Base-by-base conservation (phyloP, 805 yeast genomes). In the Zygotorulaspora florentina region DNA sequence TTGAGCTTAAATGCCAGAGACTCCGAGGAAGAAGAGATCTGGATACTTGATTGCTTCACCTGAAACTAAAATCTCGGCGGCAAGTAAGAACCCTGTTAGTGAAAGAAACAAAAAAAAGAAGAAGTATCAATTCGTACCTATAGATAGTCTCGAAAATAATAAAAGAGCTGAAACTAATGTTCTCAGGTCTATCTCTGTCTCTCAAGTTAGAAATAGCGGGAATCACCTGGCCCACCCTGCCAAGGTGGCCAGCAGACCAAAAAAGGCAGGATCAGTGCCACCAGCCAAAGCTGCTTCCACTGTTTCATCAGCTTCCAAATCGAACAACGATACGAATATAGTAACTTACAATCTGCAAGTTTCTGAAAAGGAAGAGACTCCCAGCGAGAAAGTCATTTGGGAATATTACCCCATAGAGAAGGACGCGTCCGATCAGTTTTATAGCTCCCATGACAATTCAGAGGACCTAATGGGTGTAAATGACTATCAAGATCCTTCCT, bases 301-400 rank as follows among this genome's bases (percentile, higher is more conserved):
- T 33, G 6, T 29, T 8, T 10, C 36, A 16, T 33, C 20, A 13
- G 12, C 11, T 20, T 26, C 42, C 11, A 39, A 30, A 30, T 30
- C 25, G 13, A n/a, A 29, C 4, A 33, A 40, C 10, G 2, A 10
- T 11, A 13, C 6, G 35, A 13, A 35, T n/a, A n/a, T 23, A n/a
- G 31, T 3, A 35, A 13, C 13, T 11, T 26, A 25, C 26, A 29
- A 31, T 15, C 9, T 7, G 2, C 23, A 40, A 28, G 30, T 13
- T 8, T 12, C 31, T 2, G 31, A 20, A 17, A 37, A 34, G 35
- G 50, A 43, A n/a, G 45, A 42, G 6, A 40, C 29, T 8, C 52
- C 44, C 15, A 49, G 61, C 11, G 67, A 64, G 35, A 63, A 61
- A 43, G 66, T 65, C 2, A 56, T 64, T 8, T 65, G 69, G 69